Evolutionary conservation across 1,284 basidiomycete genomes (phyloP).

Genomic region (Tilletia caries): DNA sequence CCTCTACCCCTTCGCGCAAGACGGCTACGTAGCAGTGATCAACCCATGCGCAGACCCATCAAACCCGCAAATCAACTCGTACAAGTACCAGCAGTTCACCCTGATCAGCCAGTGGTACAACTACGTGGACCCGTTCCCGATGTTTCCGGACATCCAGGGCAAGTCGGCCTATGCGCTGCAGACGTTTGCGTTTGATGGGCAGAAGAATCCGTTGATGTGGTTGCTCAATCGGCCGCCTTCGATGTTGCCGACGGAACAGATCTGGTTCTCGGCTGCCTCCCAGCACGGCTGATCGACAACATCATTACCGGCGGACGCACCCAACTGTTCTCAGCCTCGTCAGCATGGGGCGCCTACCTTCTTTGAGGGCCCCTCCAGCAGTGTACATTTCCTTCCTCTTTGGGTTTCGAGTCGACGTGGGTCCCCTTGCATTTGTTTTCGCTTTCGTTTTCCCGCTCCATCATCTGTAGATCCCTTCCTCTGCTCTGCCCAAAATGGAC

Average conservation of each 20-base stretch:
- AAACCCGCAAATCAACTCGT: conserved; percentile 21
- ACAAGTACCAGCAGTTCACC: conserved; percentile 39
- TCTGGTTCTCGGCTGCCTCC: conserved; percentile 17
- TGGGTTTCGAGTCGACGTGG: no score
- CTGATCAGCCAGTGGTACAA: conserved; percentile 41
- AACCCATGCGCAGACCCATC: conserved; percentile 41
- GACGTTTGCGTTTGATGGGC: conserved; percentile 32
- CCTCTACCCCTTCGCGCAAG: conserved; percentile 35
- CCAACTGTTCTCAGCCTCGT: no score
- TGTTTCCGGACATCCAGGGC: conserved; percentile 8
- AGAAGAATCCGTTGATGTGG: conserved; percentile 37
- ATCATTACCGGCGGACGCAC: no score
- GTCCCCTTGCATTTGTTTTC: no score
- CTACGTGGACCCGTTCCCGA: conserved; percentile 28
- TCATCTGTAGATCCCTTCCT: no score
- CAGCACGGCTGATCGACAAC: conserved; percentile 3
- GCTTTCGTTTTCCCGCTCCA: no score
- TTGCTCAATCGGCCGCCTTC: conserved; percentile 36
- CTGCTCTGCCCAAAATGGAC: no score
- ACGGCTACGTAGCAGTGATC: conserved; percentile 44
- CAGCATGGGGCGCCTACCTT: no score
- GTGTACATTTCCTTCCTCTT: no score
- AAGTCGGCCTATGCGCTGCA: conserved; percentile 34
- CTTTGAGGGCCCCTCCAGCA: no score
- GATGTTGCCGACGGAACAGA: conserved; percentile 48